A percentile compares a stretch with the other conserved stretches of the same genome.
phyloP scores from a whole-genome alignment of 306 rosid genomes.

The Malus asiatica region DNA sequence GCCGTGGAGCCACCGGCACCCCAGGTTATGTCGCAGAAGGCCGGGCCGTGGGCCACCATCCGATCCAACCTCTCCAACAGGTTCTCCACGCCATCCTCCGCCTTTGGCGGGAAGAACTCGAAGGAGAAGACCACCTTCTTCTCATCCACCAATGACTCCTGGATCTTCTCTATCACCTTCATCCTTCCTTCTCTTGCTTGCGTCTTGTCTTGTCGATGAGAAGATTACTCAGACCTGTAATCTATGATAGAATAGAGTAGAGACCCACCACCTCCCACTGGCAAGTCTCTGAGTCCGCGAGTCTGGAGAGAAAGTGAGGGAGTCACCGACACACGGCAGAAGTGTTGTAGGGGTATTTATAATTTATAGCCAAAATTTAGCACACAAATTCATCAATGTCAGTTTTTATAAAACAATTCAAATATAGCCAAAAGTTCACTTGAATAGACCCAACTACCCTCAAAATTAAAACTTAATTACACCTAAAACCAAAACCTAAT shows the following conservation, averaged over 20 bases:
- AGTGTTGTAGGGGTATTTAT: not conserved
- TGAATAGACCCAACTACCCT: too few species aligned
- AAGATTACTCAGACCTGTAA: not conserved
- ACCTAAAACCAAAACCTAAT: too few species aligned
- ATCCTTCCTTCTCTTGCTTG: slow-evolving; percentile 8
- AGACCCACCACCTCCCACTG: too few species aligned
- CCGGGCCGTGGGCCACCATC: slow-evolving; percentile 85
- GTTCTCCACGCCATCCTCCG: slow-evolving; percentile 91
- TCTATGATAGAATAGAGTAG: too few species aligned
- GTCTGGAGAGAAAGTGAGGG: not conserved
- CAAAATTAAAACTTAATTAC: too few species aligned
- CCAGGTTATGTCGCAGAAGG: slow-evolving; percentile 96
- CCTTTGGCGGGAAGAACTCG: slow-evolving; percentile 91
- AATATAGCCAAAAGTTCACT: too few species aligned
- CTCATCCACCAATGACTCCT: slow-evolving; percentile 31
- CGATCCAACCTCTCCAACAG: slow-evolving; percentile 94
- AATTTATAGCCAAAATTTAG: too few species aligned
- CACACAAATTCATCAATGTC: too few species aligned
- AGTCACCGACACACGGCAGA: not conserved
- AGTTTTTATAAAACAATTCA: too few species aligned
- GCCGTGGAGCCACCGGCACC: slow-evolving; percentile 97
- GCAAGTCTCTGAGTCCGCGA: too few species aligned
- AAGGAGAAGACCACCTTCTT: slow-evolving; percentile 75
- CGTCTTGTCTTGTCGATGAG: too few species aligned
- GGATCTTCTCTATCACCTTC: slow-evolving; percentile 88